Conservation (phyloP, 192 early-diverging fungal species). For the Spizellomyces sp. region DNA sequence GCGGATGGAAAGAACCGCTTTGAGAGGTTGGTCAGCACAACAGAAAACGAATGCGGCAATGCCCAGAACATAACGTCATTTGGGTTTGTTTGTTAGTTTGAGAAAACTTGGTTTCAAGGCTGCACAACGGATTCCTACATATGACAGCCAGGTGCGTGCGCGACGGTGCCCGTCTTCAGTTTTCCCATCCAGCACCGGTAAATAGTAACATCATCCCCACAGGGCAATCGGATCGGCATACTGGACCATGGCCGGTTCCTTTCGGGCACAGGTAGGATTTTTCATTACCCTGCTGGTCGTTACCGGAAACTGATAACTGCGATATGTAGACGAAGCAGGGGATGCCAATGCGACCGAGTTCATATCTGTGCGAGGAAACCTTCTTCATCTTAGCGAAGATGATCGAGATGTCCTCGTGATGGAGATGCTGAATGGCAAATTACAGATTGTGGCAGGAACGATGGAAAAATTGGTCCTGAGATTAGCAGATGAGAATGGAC, state of each 20-base stretch:
- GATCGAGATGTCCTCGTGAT: conserved; percentile 59
- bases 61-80: neutral
- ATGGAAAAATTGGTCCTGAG: conserved; percentile 63
- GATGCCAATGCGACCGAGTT: conserved; percentile 1
- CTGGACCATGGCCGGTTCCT: conserved; percentile 35
- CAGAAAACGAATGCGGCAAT: no score
- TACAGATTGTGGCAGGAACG: conserved; percentile 64
- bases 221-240: conserved; percentile 35
- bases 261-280: neutral
- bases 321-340: neutral
- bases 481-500: conserved; percentile 64
- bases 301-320: no score
- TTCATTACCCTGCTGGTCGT: no score
- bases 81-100: neutral
- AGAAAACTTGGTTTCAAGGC: conserved; percentile 4
- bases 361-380: conserved; percentile 33
- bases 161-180: no score
- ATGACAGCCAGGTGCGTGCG: conserved; percentile 20
- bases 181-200: no score
- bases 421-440: conserved; percentile 52
- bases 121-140: conserved; percentile 35
- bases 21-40: no score
- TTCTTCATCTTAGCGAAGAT: conserved; percentile 56
- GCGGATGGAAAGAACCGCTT: no score
- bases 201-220: no score